Evolutionary conservation across 2,329 filamentous ascomycete species (phyloP), one percentile per base, ranked within the genome.

Genomic region (Diaporthe citrichinensis): DNA sequence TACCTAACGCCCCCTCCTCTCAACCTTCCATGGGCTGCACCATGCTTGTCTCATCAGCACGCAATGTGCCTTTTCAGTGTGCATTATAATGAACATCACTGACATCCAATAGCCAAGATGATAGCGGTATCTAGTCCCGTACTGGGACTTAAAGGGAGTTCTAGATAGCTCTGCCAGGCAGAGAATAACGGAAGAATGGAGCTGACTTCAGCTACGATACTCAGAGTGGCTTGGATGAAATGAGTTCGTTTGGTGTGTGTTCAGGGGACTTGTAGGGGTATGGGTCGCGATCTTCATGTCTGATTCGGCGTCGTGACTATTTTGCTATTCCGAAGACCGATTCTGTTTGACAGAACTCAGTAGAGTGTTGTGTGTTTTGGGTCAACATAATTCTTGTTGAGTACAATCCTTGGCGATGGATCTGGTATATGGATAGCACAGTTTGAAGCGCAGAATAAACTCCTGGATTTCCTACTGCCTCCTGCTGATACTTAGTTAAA

Each of bases 31-130:
- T 36, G 6, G 23, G 17, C 14, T 34, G 20, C 10, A 23, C 5
- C 4, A 3, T 14, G 41, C 0, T 41, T 28, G 4, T 4, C 1
- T 14, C 20, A 31, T 31, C 0, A 14, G 7, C 53, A 55, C 25
- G 5, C 25, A 31, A 20, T 15, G 15, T 31, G 9, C 0, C 25
- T 6, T 5, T 68, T 12, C 31, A 7, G 3, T 4, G 6, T 25
- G 4, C 9, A 17, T 9, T 1, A 7, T 14, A 9, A 28, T 28
- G 4, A 55, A 9, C 0, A 1, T 28, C 36, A 14, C 65, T 69
- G n/a, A 69, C 65, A 28, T 41, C 8, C 34, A 69, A 69, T 28
- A 69, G 65, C 49, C 65, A 69, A 69, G 65, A 69, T 69, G 65
- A 69, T 6, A 69, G 65, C n/a, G 65, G 65, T 5, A 69, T 69